Percentiles rank a stretch among this genome's conserved stretches.
phyloP scores from a whole-genome alignment of 2,329 filamentous ascomycete genomes.

The Zymoseptoria crescenta region DNA sequence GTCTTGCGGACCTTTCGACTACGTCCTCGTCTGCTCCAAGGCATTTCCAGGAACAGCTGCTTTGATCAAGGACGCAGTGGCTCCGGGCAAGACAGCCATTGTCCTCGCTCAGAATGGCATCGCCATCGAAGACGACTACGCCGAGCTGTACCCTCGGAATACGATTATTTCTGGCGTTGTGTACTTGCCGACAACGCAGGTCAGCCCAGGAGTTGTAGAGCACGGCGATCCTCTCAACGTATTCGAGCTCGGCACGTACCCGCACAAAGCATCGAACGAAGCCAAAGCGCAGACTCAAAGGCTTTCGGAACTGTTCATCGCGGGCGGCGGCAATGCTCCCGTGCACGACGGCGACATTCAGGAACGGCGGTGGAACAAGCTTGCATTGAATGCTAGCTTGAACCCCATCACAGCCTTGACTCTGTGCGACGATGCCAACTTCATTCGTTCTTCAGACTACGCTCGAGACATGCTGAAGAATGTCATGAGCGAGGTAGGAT shows the following conservation, averaged over 20 bases:
- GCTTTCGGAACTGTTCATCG: conserved; percentile 18
- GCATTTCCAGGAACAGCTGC: conserved; percentile 35
- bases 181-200: conserved; percentile 48
- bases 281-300: conserved; percentile 9
- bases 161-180: conserved; percentile 50
- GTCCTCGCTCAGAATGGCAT: conserved; percentile 57
- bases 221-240: conserved; percentile 40
- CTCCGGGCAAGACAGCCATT: conserved; percentile 41
- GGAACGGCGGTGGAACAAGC: conserved; percentile 51
- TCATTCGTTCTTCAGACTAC: conserved; percentile 38
- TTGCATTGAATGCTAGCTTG: conserved; percentile 53
- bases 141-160: conserved; percentile 41
- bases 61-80: conserved; percentile 35
- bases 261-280: conserved; percentile 21
- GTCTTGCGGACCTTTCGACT: conserved; percentile 36
- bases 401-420: conserved; percentile 53
- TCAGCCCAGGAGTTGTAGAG: conserved; percentile 41
- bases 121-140: conserved; percentile 51
- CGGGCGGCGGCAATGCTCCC: conserved; percentile 40
- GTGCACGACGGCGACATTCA: conserved; percentile 48
- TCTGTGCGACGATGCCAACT: conserved; percentile 45
- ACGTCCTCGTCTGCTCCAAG: conserved; percentile 41
- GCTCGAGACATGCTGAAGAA: conserved; percentile 33
- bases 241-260: conserved; percentile 46
- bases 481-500: conserved; percentile 40